These are phyloP conservation scores for Glomus cerebriforme DNA, from an alignment of 192 early-diverging fungal species.

Conservation along the genomic window DNA sequence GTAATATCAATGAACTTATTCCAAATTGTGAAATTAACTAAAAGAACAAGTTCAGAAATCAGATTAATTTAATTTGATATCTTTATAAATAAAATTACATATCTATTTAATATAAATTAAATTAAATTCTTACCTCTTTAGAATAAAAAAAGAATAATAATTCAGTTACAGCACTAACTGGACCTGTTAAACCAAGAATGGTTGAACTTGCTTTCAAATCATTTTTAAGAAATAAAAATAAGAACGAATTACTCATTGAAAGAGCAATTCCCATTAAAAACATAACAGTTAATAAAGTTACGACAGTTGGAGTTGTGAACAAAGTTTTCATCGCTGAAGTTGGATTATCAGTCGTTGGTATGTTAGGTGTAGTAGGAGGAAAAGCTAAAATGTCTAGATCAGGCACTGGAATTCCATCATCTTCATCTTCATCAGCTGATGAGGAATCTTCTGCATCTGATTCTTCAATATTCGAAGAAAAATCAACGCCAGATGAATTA, in stretches of 20 bases:
- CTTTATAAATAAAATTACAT: neutral
- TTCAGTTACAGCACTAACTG: slow-evolving; percentile 44
- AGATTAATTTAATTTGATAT: neutral
- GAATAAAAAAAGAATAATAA: slow-evolving; percentile 51
- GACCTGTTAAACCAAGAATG: slow-evolving; percentile 45
- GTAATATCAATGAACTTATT: slow-evolving; percentile 43
- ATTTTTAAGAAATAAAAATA: slow-evolving; percentile 47
- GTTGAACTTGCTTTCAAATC: slow-evolving; percentile 47
- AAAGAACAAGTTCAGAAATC: neutral
- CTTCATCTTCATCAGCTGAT: neutral
- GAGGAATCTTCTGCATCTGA: slow-evolving; percentile 27
- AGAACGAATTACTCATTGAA: slow-evolving; percentile 45
- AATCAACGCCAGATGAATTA: slow-evolving; percentile 32
- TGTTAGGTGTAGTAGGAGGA: slow-evolving; percentile 31
- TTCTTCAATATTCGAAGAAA: slow-evolving; percentile 20
- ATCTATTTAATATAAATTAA: neutral
- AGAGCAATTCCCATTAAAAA: slow-evolving; percentile 50
- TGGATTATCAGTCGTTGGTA: slow-evolving; percentile 33
- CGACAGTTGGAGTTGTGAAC: slow-evolving; percentile 38
- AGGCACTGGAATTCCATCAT: slow-evolving; percentile 33
- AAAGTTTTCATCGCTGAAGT: slow-evolving; percentile 17
- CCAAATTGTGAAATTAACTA: slow-evolving; percentile 48
- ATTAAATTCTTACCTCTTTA: slow-evolving; percentile 39
- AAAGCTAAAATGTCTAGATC: slow-evolving; percentile 31
- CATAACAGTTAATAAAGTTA: slow-evolving; percentile 45